Conservation (phyloP, 495 filamentous ascomycete species). For the Podospora tetraspora region DNA sequence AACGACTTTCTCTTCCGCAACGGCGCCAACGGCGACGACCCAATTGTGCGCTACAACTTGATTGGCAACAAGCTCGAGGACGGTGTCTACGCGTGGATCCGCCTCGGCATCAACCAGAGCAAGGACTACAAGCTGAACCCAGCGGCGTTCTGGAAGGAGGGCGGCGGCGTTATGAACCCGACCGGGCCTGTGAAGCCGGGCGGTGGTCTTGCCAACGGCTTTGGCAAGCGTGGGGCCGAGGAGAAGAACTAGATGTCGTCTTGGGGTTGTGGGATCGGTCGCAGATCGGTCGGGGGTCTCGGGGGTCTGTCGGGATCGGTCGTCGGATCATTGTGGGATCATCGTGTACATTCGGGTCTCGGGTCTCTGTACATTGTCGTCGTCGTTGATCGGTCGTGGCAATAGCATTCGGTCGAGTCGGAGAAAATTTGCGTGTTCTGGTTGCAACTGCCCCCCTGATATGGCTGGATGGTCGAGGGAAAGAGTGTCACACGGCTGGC, state of each 20-base stretch:
- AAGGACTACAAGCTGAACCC: constrained; percentile 24
- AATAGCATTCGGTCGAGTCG: background rate
- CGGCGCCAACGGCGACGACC: constrained; percentile 50
- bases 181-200: constrained; percentile 27
- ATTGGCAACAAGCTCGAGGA: constrained; percentile 50
- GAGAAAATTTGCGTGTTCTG: background rate
- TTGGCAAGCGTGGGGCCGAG: constrained; percentile 1
- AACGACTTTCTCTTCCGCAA: constrained; percentile 47
- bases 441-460: background rate
- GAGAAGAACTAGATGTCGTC: background rate
- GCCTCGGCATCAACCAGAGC: constrained; percentile 48
- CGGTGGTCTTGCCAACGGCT: constrained; percentile 16
- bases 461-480: background rate
- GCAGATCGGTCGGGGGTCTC: background rate
- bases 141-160: constrained; percentile 25
- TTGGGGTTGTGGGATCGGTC: background rate
- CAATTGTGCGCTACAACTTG: constrained; percentile 50
- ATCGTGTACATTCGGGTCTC: background rate
- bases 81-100: constrained; percentile 54
- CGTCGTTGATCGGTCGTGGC: background rate
- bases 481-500: no score
- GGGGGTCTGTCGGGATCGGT: background rate
- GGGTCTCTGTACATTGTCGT: background rate
- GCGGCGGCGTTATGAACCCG: constrained; percentile 34
- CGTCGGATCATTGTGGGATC: background rate